These are phyloP conservation scores for Penicillium aurantiogriseum DNA, from an alignment of 2,329 filamentous ascomycete species.

Conservation along the genomic window DNA sequence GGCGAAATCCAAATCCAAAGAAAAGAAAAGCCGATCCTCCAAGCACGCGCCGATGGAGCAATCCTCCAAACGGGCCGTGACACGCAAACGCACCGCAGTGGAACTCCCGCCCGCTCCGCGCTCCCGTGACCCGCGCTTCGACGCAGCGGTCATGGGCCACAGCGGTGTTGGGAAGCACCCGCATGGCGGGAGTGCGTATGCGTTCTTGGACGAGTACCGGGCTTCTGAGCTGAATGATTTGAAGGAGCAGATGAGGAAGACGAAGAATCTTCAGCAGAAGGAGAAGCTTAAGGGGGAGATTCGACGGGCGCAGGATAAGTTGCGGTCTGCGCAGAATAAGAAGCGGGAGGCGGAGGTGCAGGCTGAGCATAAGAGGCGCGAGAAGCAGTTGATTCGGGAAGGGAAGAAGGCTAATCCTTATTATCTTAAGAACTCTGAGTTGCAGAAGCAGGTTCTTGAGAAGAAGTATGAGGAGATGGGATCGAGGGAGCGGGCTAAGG, in stretches of 20 bases:
- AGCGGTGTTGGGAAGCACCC: slow-evolving; percentile 31
- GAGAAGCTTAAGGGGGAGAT: slow-evolving; percentile 71
- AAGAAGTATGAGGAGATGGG: slow-evolving; percentile 82
- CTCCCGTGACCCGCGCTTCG: slow-evolving; percentile 85
- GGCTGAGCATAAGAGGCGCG: slow-evolving; percentile 72
- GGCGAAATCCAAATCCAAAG: slow-evolving; percentile 27
- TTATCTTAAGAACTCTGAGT: slow-evolving; percentile 87
- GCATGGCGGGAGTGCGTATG: slow-evolving; percentile 68
- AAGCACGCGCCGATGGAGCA: slow-evolving; percentile 89
- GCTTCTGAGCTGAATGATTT: slow-evolving; percentile 78
- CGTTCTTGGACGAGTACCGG: slow-evolving; percentile 84
- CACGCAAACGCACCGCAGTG: slow-evolving; percentile 73
- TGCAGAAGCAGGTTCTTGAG: slow-evolving; percentile 80
- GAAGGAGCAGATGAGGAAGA: slow-evolving; percentile 63
- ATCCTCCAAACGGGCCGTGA: slow-evolving; percentile 79
- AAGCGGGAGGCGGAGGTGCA: slow-evolving; percentile 69
- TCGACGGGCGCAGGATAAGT: slow-evolving; percentile 73
- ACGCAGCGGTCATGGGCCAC: slow-evolving; percentile 54
- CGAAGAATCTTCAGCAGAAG: slow-evolving; percentile 64
- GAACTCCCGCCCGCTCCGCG: slow-evolving; percentile 55
- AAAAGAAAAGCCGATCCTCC: slow-evolving; percentile 54
- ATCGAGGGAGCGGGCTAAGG: slow-evolving; percentile 76
- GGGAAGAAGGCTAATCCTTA: slow-evolving; percentile 80
- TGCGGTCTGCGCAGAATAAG: slow-evolving; percentile 68
- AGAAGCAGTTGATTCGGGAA: slow-evolving; percentile 80